A percentile compares a stretch with the other conserved stretches of the same genome.
Evolutionary conservation across 768 basidiomycete genomes (phyloP).

Genomic region (Leccinum incarnatum): DNA sequence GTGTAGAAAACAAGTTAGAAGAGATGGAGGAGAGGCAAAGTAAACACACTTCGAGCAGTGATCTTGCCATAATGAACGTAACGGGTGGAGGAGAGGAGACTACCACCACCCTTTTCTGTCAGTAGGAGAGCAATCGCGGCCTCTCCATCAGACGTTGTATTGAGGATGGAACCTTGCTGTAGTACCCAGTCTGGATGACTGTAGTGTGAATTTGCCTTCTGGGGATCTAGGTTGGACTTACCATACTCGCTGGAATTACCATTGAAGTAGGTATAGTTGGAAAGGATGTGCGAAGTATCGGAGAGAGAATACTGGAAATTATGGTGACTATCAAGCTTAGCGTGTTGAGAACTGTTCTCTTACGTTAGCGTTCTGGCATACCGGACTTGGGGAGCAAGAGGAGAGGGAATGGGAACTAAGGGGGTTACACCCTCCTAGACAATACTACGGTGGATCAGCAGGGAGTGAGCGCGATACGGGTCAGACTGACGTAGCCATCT

Average conservation of each 20-base stretch:
- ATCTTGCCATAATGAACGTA: constrained; percentile 82
- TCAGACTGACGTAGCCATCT: constrained; percentile 34
- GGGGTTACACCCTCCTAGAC: constrained; percentile 86
- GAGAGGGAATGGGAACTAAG: constrained; percentile 57
- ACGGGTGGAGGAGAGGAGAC: constrained; percentile 72
- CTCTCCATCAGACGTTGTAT: constrained; percentile 52
- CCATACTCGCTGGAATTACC: constrained; percentile 74
- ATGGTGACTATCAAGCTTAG: neutral
- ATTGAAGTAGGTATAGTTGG: constrained; percentile 64
- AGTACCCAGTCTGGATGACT: constrained; percentile 61
- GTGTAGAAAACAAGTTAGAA: constrained; percentile 22
- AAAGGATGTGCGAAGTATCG: constrained; percentile 63
- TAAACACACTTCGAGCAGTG: constrained; percentile 52
- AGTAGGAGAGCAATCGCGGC: constrained; percentile 69
- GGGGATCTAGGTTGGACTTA: constrained; percentile 20
- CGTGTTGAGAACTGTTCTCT: constrained; percentile 14
- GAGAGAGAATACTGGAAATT: constrained; percentile 53
- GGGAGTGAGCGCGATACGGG: neutral
- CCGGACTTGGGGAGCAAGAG: constrained; percentile 70
- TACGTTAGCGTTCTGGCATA: constrained; percentile 65
- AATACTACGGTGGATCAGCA: constrained; percentile 49
- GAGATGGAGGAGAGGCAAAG: neutral
- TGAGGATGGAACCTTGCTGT: constrained; percentile 63
- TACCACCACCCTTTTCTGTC: constrained; percentile 71
- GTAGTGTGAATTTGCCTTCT: neutral